Conservation (phyloP, 345 rosid species). For the Salix exigua region DNA sequence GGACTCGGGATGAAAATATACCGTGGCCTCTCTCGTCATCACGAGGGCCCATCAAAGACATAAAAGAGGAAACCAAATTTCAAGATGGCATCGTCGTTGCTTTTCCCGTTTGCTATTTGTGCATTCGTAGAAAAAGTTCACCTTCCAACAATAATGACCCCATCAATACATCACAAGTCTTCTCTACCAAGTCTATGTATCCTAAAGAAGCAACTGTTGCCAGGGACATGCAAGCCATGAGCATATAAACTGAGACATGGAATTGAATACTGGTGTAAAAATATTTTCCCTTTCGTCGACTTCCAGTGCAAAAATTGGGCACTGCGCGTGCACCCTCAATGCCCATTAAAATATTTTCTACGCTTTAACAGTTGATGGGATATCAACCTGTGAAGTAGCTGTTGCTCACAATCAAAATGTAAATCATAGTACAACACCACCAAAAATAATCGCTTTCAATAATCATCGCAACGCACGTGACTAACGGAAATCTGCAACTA, state of each 20-base stretch:
- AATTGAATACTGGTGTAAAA: background rate
- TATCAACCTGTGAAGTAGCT: background rate
- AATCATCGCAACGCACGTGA: background rate
- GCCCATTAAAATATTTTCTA: background rate
- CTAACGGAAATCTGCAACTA: constrained; percentile 53
- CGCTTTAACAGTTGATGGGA: background rate
- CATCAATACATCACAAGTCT: background rate
- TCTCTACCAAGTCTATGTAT: background rate
- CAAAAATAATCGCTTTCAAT: background rate
- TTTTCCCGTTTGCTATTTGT: background rate
- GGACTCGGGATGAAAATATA: background rate
- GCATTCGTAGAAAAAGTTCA: background rate
- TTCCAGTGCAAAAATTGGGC: background rate
- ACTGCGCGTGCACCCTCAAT: background rate
- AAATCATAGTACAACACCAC: background rate
- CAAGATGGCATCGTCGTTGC: background rate
- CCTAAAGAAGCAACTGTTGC: background rate
- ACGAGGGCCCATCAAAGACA: background rate
- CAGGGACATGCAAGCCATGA: background rate
- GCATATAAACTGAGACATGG: background rate
- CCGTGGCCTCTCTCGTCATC: background rate
- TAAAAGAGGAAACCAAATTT: background rate
- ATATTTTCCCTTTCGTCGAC: background rate
- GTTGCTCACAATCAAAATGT: background rate
- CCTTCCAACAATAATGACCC: background rate